Percentiles rank a stretch among this genome's conserved stretches.
Conservation (phyloP, 345 rosid genomes). For the Populus deltoides region DNA sequence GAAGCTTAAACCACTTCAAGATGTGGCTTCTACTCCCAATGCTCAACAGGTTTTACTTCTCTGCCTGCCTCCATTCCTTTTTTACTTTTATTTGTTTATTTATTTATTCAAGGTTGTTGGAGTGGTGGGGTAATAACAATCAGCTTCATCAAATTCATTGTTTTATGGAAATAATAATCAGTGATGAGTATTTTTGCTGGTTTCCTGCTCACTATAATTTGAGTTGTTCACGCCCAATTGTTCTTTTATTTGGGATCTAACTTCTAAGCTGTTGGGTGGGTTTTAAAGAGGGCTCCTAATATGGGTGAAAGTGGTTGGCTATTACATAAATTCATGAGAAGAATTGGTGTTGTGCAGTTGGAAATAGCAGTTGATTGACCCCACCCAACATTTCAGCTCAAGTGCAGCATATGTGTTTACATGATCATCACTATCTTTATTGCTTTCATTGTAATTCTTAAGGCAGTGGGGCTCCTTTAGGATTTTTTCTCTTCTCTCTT, state of each 20-base stretch:
- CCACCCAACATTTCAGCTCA: not conserved
- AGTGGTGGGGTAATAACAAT: not conserved
- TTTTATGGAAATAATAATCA: not conserved
- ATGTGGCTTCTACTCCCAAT: constrained; percentile 32
- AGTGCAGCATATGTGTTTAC: not conserved
- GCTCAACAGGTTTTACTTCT: constrained; percentile 29
- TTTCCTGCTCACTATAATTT: constrained; percentile 3
- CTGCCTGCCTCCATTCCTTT: not conserved
- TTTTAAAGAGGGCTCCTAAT: constrained; percentile 8
- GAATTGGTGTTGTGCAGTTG: not conserved
- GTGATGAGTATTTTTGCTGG: not conserved
- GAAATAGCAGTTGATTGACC: not conserved
- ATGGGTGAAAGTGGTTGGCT: not conserved
- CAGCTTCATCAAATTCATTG: not conserved
- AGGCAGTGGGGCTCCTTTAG: not conserved
- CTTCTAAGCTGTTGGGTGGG: not conserved
- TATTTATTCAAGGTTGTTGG: not conserved
- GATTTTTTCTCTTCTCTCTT: not conserved
- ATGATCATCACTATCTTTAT: not conserved
- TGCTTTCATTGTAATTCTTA: not conserved
- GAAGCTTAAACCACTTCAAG: constrained; percentile 44
- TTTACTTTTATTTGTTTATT: not conserved
- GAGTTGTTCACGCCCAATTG: not conserved
- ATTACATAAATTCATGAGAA: not conserved
- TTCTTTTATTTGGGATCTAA: constrained; percentile 9